Evolutionary conservation across 2,329 filamentous ascomycete genomes (phyloP).

Genomic region (Cytospora chrysosperma): DNA sequence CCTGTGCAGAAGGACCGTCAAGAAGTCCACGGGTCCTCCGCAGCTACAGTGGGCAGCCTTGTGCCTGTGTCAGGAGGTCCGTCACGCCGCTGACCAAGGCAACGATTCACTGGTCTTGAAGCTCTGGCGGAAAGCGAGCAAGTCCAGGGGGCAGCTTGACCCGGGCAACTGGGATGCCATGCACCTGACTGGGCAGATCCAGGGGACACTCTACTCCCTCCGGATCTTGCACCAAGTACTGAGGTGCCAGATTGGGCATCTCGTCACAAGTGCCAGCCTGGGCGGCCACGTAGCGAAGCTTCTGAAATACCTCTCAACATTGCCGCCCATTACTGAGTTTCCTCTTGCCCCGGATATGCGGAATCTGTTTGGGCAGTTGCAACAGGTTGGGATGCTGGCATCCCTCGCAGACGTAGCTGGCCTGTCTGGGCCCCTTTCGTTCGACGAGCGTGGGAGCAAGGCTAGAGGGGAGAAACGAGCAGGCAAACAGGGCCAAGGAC

Average conservation of each 20-base stretch:
- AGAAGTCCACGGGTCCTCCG: not conserved
- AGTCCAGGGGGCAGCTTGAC: constrained; percentile 32
- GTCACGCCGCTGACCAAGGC: constrained; percentile 33
- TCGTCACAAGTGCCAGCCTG: not conserved
- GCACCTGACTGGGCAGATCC: constrained; percentile 61
- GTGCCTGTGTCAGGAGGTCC: constrained; percentile 38
- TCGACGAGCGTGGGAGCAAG: not conserved
- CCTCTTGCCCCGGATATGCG: constrained; percentile 5
- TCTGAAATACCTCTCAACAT: constrained; percentile 8
- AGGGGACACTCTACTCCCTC: constrained; percentile 61
- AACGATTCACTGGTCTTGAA: constrained; percentile 34
- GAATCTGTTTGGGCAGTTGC: constrained; percentile 1
- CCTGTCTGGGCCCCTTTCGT: not conserved
- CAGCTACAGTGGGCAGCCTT: constrained; percentile 36
- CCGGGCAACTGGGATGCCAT: constrained; percentile 54
- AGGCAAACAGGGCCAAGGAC: not conserved
- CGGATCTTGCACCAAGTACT: constrained; percentile 54
- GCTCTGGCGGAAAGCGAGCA: constrained; percentile 32
- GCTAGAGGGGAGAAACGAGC: not conserved
- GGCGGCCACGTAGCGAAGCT: not conserved
- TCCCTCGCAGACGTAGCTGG: not conserved
- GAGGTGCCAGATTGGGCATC: constrained; percentile 17
- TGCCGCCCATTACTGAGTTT: constrained; percentile 16
- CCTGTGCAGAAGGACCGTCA: not conserved
- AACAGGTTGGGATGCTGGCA: not conserved